Conservation (phyloP, 2,329 filamentous ascomycete species). For the Penicillium sp. region DNA sequence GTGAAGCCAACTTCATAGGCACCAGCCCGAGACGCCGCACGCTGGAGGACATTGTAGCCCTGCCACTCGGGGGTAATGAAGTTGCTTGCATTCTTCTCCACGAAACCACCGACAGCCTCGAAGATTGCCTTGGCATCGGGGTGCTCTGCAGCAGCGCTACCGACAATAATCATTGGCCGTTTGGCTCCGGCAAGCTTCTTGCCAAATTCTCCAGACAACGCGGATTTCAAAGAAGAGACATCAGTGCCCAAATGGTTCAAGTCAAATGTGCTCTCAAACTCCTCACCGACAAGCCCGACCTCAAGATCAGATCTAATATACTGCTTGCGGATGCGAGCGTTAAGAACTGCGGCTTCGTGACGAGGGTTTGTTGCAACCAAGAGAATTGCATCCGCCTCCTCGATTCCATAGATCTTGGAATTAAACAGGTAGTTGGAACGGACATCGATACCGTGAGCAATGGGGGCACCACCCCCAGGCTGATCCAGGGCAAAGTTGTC, state of each 20-base stretch:
- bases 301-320: constrained; percentile 95
- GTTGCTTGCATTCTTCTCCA: constrained; percentile 87
- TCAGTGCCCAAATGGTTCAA: constrained; percentile 86
- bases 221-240: constrained; percentile 76
- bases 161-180: constrained; percentile 94
- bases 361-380: constrained; percentile 93
- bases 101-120: constrained; percentile 83
- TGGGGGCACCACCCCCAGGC: constrained; percentile 74
- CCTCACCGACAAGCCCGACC: constrained; percentile 85
- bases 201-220: constrained; percentile 82
- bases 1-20: constrained; percentile 96
- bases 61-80: constrained; percentile 93
- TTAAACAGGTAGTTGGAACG: constrained; percentile 97
- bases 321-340: constrained; percentile 95
- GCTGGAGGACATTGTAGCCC: constrained; percentile 94
- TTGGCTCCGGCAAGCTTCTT: constrained; percentile 87
- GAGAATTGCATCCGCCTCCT: constrained; percentile 88
- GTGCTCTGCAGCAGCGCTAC: constrained; percentile 89
- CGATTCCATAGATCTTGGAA: constrained; percentile 88
- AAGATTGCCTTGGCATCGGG: constrained; percentile 88
- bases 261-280: constrained; percentile 92
- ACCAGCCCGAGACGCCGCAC: constrained; percentile 85
- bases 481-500: constrained; percentile 95
- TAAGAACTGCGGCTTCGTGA: constrained; percentile 91
- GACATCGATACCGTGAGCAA: constrained; percentile 90